These are phyloP conservation scores for Pythium phragmitis DNA, from an alignment of 352 stramenopile species.

Conservation along the genomic window DNA sequence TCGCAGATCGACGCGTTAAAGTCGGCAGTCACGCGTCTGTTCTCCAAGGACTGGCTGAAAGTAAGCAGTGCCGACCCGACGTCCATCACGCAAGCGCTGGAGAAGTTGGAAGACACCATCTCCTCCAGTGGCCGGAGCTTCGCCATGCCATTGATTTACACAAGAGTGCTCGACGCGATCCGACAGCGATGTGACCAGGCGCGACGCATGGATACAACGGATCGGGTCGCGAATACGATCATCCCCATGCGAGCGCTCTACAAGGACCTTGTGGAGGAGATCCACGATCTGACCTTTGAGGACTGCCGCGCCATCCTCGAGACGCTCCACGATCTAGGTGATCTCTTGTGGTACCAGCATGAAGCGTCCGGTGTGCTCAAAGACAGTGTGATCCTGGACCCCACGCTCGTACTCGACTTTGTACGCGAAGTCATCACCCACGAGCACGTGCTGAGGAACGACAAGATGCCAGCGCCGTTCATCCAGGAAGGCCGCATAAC, in stretches of 20 bases:
- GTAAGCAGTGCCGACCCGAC: conserved; percentile 10
- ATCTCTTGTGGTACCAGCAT: conserved; percentile 27
- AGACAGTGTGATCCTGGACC: conserved; percentile 20
- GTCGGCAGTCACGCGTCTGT: conserved; percentile 1
- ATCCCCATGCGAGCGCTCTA: conserved; percentile 9
- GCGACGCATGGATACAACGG: neutral
- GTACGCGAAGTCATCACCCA: conserved; percentile 27
- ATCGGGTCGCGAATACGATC: conserved; percentile 5
- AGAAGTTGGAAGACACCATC: conserved; percentile 7
- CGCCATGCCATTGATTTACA: conserved; percentile 21
- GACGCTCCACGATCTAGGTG: conserved; percentile 22
- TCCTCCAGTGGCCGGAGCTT: conserved; percentile 15
- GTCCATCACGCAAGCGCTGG: conserved; percentile 1
- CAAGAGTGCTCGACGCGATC: conserved; percentile 5
- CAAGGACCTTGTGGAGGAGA: conserved; percentile 9
- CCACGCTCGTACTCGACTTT: conserved; percentile 34
- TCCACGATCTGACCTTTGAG: conserved; percentile 11
- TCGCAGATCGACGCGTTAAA: conserved; percentile 10
- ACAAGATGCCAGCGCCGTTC: neutral
- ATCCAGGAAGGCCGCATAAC: conserved; percentile 13
- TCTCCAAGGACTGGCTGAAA: conserved; percentile 15
- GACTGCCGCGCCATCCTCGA: conserved; percentile 17
- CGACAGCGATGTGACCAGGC: conserved; percentile 1
- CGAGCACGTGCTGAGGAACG: neutral
- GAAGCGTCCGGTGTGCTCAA: conserved; percentile 6